Evolutionary conservation across 1,284 basidiomycete genomes (phyloP).

Genomic region (Cryptococcus depauperatus): DNA sequence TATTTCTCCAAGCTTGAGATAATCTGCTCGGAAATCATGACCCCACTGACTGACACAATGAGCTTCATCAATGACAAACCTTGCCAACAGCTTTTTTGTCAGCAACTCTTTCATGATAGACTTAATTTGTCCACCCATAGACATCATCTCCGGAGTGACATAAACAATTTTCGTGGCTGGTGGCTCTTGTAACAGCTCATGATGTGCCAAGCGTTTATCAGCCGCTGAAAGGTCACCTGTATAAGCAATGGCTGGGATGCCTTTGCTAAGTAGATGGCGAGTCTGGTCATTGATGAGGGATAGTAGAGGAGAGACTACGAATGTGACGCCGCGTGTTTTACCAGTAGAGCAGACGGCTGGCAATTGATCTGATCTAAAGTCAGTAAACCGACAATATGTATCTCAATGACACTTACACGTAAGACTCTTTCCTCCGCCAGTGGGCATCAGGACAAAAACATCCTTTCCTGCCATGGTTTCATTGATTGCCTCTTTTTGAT

Average conservation of each 20-base stretch:
- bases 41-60: constrained; percentile 68
- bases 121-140: constrained; percentile 55
- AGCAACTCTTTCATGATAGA: constrained; percentile 57
- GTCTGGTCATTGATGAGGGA: constrained; percentile 91
- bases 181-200: constrained; percentile 46
- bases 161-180: constrained; percentile 61
- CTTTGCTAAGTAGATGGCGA: constrained; percentile 56
- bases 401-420: constrained; percentile 51
- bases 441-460: constrained; percentile 91
- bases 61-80: constrained; percentile 94
- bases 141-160: constrained; percentile 86
- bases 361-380: constrained; percentile 51
- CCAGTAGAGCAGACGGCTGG: constrained; percentile 74
- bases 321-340: constrained; percentile 68
- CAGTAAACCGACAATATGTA: not conserved
- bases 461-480: constrained; percentile 70
- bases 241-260: constrained; percentile 65
- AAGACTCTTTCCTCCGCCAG: constrained; percentile 87
- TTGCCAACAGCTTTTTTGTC: constrained; percentile 55
- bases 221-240: constrained; percentile 53
- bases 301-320: constrained; percentile 84
- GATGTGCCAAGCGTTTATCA: constrained; percentile 47
- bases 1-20: constrained; percentile 59
- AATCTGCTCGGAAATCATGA: constrained; percentile 46
- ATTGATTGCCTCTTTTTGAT: constrained; percentile 82